phyloP scores from a whole-genome alignment of 495 filamentous ascomycete species.

The Penicillium tannophilum region DNA sequence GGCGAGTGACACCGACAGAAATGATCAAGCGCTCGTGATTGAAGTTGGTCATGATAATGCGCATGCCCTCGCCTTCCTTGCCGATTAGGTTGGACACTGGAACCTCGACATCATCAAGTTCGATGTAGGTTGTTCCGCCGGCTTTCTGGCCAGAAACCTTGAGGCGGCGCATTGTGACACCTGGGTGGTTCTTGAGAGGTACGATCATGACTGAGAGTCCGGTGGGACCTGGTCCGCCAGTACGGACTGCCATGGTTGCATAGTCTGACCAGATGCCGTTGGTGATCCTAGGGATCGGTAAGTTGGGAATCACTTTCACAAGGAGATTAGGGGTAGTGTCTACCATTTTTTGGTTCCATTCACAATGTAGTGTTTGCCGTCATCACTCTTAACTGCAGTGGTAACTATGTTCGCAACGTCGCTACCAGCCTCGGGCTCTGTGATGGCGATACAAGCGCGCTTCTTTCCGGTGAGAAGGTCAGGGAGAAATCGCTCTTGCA shows the following conservation, averaged over 20 bases:
- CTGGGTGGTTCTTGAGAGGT: constrained; percentile 61
- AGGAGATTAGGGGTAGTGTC: background rate
- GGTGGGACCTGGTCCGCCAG: constrained; percentile 60
- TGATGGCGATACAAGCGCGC: constrained; percentile 75
- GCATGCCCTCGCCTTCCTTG: constrained; percentile 71
- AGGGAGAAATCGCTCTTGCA: constrained; percentile 66
- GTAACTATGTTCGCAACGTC: constrained; percentile 74
- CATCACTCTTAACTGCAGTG: constrained; percentile 61
- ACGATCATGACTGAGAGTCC: constrained; percentile 70
- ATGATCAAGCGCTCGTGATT: constrained; percentile 77
- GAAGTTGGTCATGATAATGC: constrained; percentile 81
- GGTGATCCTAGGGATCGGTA: constrained; percentile 56
- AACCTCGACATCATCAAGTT: constrained; percentile 72
- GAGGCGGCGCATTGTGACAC: constrained; percentile 67
- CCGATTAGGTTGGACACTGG: constrained; percentile 70
- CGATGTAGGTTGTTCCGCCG: constrained; percentile 74
- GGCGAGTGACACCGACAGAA: constrained; percentile 61
- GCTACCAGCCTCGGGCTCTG: constrained; percentile 70
- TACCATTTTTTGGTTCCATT: constrained; percentile 82
- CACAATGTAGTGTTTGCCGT: constrained; percentile 69
- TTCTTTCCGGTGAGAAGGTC: constrained; percentile 67
- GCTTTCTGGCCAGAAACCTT: constrained; percentile 61
- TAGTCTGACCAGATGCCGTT: constrained; percentile 78
- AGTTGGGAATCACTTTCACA: background rate
- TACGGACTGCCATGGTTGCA: constrained; percentile 74